These are phyloP conservation scores for Macrotyloma uniflorum DNA, from an alignment of 306 rosid species.

Conservation along the genomic window DNA sequence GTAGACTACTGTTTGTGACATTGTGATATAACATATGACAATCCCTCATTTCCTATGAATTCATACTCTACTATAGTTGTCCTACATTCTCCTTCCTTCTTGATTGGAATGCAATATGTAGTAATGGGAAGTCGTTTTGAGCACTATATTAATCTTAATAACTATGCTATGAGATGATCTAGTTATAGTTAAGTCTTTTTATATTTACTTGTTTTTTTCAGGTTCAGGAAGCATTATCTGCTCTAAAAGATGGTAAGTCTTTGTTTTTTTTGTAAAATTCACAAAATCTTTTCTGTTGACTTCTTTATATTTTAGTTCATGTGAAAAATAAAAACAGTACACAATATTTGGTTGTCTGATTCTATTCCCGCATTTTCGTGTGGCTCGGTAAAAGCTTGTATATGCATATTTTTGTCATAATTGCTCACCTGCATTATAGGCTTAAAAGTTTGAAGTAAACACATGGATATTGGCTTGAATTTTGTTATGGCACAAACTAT, in stretches of 20 bases:
- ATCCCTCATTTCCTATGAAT: constrained; percentile 1
- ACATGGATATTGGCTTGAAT: constrained; percentile 6
- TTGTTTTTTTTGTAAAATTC: constrained; percentile 21
- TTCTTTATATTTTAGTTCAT: constrained; percentile 17
- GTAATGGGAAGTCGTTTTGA: constrained; percentile 27
- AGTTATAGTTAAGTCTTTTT: constrained; percentile 30
- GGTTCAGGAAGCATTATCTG: constrained; percentile 64
- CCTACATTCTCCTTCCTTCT: background rate
- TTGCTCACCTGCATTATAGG: constrained; percentile 15
- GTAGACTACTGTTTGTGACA: background rate
- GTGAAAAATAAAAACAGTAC: constrained; percentile 4
- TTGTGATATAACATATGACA: background rate
- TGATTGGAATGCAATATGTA: constrained; percentile 4
- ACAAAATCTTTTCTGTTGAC: constrained; percentile 1
- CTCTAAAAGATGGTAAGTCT: constrained; percentile 72
- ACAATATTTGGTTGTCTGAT: background rate
- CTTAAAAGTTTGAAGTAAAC: constrained; percentile 13
- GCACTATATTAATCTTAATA: background rate
- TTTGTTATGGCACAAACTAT: background rate
- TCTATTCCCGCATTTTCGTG: background rate
- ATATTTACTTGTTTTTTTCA: constrained; percentile 39
- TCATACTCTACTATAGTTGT: constrained; percentile 6
- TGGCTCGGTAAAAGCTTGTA: constrained; percentile 1
- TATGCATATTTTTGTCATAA: constrained; percentile 9
- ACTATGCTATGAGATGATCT: constrained; percentile 18